A percentile compares a stretch with the other conserved stretches of the same genome.
Conservation (phyloP, 108 stramenopile species). For the Skeletonema marinoi region DNA sequence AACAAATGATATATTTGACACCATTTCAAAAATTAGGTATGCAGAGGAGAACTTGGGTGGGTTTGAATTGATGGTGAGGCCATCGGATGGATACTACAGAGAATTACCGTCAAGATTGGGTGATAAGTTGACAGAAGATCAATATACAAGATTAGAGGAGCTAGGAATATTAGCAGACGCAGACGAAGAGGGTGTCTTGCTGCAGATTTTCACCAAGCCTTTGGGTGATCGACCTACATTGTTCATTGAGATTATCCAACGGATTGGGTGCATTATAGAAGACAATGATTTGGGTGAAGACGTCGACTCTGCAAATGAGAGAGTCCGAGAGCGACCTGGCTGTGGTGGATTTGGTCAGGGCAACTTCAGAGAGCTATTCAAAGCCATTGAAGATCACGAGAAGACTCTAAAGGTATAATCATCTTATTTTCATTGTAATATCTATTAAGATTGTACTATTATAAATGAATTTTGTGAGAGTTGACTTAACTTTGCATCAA, state of each 20-base stretch:
- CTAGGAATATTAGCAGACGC: constrained; percentile 85
- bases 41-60: constrained; percentile 67
- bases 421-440: background rate
- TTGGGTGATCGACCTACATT: constrained; percentile 86
- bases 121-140: constrained; percentile 46
- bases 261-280: constrained; percentile 76
- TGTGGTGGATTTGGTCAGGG: constrained; percentile 93
- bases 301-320: background rate
- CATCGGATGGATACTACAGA: constrained; percentile 72
- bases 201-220: constrained; percentile 90
- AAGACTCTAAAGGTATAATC: constrained; percentile 63
- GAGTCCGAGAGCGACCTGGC: constrained; percentile 57
- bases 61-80: constrained; percentile 84
- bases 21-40: constrained; percentile 66
- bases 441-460: background rate
- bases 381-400: constrained; percentile 85
- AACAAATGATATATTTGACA: constrained; percentile 79
- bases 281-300: constrained; percentile 14
- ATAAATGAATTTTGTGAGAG: background rate
- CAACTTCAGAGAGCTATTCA: constrained; percentile 89
- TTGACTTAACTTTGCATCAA: constrained; percentile 59
- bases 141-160: constrained; percentile 63
- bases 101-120: constrained; percentile 57
- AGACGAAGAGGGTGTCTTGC: constrained; percentile 84
- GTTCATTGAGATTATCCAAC: constrained; percentile 91